A percentile compares a stretch with the other conserved stretches of the same genome.
phyloP scores from a whole-genome alignment of 2,329 filamentous ascomycete genomes.

The Parasarocladium wereldwijsianum region DNA sequence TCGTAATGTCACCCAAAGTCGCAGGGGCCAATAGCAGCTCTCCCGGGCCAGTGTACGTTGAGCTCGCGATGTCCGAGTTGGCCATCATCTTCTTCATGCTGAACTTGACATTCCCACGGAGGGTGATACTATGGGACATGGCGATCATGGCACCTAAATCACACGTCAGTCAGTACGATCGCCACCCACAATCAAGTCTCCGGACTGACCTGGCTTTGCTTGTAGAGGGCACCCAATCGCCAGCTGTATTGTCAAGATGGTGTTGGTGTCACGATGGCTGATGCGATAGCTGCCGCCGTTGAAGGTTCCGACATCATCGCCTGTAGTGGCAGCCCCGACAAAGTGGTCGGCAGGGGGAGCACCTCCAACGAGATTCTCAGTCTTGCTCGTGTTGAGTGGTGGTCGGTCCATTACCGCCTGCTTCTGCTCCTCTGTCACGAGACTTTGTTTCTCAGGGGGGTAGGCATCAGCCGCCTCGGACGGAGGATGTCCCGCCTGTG shows the following conservation, averaged over 20 bases:
- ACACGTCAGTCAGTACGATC: slow-evolving; percentile 1
- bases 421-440: slow-evolving; percentile 1
- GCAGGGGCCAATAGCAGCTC: slow-evolving; percentile 75
- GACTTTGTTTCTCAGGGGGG: slow-evolving; percentile 15
- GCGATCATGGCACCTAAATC: slow-evolving; percentile 69
- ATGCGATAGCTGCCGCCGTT: slow-evolving; percentile 92
- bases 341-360: slow-evolving; percentile 41
- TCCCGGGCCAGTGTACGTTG: slow-evolving; percentile 76
- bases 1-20: slow-evolving; percentile 72
- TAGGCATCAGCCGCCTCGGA: slow-evolving; percentile 8
- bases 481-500: slow-evolving; percentile 2
- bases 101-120: slow-evolving; percentile 75
- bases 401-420: slow-evolving; percentile 10
- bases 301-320: slow-evolving; percentile 89
- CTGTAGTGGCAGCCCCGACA: slow-evolving; percentile 36
- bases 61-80: slow-evolving; percentile 64
- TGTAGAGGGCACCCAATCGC: slow-evolving; percentile 75
- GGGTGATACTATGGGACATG: slow-evolving; percentile 78
- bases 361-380: slow-evolving; percentile 19
- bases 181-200: neutral
- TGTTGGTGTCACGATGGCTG: slow-evolving; percentile 83
- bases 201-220: slow-evolving; percentile 55
- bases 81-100: slow-evolving; percentile 81
- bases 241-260: slow-evolving; percentile 75
- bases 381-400: slow-evolving; percentile 10